These are phyloP conservation scores for Vicia faba DNA, from an alignment of 306 rosid genomes.

Conservation along the genomic window DNA sequence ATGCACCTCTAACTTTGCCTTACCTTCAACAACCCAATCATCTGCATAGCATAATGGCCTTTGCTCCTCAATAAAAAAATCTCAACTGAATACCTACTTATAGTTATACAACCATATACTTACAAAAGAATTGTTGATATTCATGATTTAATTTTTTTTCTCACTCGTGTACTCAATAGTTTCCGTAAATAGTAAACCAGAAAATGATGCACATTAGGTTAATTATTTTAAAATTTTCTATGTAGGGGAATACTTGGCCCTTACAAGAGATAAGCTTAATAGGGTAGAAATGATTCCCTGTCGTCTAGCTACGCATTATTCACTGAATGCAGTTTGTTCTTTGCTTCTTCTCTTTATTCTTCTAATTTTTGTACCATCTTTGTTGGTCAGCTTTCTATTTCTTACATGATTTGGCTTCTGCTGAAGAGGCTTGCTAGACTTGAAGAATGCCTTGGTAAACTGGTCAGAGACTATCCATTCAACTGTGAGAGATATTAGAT, in stretches of 20 bases:
- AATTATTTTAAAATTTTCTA: conserved; percentile 19
- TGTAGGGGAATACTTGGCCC: conserved; percentile 94
- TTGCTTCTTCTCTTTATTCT: conserved; percentile 29
- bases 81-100: conserved; percentile 10
- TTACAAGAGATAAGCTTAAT: conserved; percentile 92
- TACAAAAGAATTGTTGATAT: too few species aligned
- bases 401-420: conserved; percentile 39
- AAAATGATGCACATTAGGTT: conserved; percentile 5
- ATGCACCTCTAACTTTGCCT: conserved; percentile 3
- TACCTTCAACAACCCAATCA: conserved; percentile 1
- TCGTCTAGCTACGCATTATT: conserved; percentile 87
- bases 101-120: background rate
- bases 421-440: conserved; percentile 69
- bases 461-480: conserved; percentile 77
- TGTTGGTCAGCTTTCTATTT: conserved; percentile 19
- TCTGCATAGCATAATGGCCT: conserved; percentile 1
- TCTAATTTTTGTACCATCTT: conserved; percentile 23
- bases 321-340: conserved; percentile 70
- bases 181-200: conserved; percentile 28
- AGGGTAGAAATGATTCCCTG: conserved; percentile 97
- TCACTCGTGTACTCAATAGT: background rate
- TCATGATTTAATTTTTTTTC: too few species aligned
- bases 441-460: conserved; percentile 86
- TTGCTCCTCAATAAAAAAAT: conserved; percentile 2
- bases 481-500: too few species aligned